phyloP scores from a whole-genome alignment of 225 moss, liverwort and hornwort genomes.

The Antitrichia curtipendula region DNA sequence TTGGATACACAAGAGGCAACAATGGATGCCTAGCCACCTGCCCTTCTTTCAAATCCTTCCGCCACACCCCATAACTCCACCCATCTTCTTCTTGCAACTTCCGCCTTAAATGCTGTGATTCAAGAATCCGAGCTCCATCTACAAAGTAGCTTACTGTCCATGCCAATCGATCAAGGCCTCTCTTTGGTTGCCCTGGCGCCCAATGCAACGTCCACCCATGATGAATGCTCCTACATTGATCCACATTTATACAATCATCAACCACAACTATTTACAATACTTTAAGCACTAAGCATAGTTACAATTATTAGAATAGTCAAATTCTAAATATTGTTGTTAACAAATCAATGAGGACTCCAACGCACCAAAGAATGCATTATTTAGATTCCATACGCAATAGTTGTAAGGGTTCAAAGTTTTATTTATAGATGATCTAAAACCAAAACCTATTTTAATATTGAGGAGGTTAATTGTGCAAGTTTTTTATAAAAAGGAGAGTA shows the following conservation, averaged over 20 bases:
- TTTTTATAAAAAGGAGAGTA: not conserved
- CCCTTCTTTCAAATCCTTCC: slow-evolving; percentile 40
- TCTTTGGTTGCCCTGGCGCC: slow-evolving; percentile 34
- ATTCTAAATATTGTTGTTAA: not conserved
- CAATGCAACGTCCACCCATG: slow-evolving; percentile 64
- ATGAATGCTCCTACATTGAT: slow-evolving; percentile 26
- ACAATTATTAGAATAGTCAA: not conserved
- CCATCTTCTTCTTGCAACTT: slow-evolving; percentile 51
- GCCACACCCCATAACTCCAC: slow-evolving; percentile 42
- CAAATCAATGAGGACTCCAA: not conserved
- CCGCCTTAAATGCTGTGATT: slow-evolving; percentile 29
- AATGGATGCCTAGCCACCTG: slow-evolving; percentile 32
- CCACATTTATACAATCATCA: not conserved
- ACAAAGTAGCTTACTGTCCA: slow-evolving; percentile 58
- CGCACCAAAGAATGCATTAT: not conserved
- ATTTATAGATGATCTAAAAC: not conserved
- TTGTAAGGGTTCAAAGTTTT: not conserved
- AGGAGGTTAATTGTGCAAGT: not conserved
- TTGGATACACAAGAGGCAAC: slow-evolving; percentile 30
- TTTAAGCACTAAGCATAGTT: not conserved
- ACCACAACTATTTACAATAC: not conserved
- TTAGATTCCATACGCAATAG: not conserved
- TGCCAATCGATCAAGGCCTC: slow-evolving; percentile 14
- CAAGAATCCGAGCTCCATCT: slow-evolving; percentile 37
- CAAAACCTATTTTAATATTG: not conserved